A percentile compares a stretch with the other conserved stretches of the same genome.
These are phyloP conservation scores for Neurospora terricola DNA, from an alignment of 495 filamentous ascomycete species.

Conservation along the genomic window DNA sequence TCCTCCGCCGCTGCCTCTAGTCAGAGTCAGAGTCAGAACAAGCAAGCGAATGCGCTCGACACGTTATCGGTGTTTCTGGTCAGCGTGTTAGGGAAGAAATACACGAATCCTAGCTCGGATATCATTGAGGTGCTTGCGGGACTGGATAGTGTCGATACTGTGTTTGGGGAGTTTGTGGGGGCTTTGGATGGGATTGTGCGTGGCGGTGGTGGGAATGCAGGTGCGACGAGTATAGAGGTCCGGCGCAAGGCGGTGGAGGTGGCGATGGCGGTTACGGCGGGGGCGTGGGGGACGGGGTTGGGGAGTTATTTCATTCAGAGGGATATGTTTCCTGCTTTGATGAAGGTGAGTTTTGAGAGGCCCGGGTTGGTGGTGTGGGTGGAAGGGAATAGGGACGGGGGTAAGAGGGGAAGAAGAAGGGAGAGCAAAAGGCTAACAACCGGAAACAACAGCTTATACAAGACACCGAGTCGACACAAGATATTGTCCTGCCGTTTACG, in stretches of 20 bases:
- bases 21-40: background rate
- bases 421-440: slow-evolving; percentile 1
- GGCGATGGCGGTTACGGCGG: slow-evolving; percentile 75
- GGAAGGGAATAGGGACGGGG: background rate
- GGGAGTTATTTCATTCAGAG: slow-evolving; percentile 92
- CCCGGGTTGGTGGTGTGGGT: background rate
- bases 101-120: slow-evolving; percentile 92
- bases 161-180: slow-evolving; percentile 82
- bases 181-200: slow-evolving; percentile 72
- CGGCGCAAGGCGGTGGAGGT: slow-evolving; percentile 72
- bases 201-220: slow-evolving; percentile 37
- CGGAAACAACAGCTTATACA: slow-evolving; percentile 61
- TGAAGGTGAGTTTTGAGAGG: slow-evolving; percentile 55
- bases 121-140: slow-evolving; percentile 85
- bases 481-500: slow-evolving; percentile 65
- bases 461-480: slow-evolving; percentile 54
- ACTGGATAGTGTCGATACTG: slow-evolving; percentile 71
- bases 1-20: background rate
- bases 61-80: slow-evolving; percentile 50
- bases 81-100: slow-evolving; percentile 72
- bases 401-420: background rate
- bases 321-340: slow-evolving; percentile 86
- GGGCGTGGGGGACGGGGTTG: slow-evolving; percentile 86
- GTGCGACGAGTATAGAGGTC: slow-evolving; percentile 37
- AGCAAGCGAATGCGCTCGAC: background rate